Conservation (phyloP, 208 protist species). For the Leishmania guyanensis region DNA sequence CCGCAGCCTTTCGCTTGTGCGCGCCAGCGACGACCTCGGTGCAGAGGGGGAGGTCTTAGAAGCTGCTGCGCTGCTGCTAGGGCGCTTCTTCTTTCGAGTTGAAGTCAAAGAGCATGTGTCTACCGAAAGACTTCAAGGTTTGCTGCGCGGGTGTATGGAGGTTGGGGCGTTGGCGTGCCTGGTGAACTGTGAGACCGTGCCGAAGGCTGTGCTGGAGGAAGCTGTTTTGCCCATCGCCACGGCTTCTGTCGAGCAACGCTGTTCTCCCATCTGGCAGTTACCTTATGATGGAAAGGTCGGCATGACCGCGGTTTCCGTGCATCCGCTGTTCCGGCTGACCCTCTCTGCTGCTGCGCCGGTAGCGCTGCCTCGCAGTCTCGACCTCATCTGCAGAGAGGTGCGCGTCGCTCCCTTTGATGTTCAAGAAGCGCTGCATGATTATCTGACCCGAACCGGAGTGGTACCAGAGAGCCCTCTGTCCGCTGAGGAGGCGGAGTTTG, state of each 20-base stretch:
- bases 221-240: constrained; percentile 20
- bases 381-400: constrained; percentile 23
- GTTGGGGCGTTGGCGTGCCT: constrained; percentile 69
- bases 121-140: constrained; percentile 34
- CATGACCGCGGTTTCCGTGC: constrained; percentile 11
- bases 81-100: constrained; percentile 63
- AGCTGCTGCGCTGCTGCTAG: constrained; percentile 38
- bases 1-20: constrained; percentile 31
- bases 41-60: constrained; percentile 26
- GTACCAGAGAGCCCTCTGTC: constrained; percentile 17
- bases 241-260: constrained; percentile 10
- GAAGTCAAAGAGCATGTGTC: constrained; percentile 47
- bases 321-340: constrained; percentile 31
- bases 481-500: constrained; percentile 44
- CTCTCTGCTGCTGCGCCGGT: constrained; percentile 4
- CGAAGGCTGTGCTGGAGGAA: constrained; percentile 14
- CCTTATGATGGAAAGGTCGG: constrained; percentile 10
- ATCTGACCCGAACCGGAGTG: constrained; percentile 30
- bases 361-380: constrained; percentile 7
- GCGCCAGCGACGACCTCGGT: constrained; percentile 19
- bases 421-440: constrained; percentile 41
- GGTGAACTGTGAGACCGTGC: constrained; percentile 49
- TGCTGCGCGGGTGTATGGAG: constrained; percentile 66
- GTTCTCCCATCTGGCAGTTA: constrained; percentile 20
- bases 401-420: constrained; percentile 28